Evolutionary conservation across 441 rosid genomes (phyloP).

Genomic region (Hypseocharis bilobata): DNA sequence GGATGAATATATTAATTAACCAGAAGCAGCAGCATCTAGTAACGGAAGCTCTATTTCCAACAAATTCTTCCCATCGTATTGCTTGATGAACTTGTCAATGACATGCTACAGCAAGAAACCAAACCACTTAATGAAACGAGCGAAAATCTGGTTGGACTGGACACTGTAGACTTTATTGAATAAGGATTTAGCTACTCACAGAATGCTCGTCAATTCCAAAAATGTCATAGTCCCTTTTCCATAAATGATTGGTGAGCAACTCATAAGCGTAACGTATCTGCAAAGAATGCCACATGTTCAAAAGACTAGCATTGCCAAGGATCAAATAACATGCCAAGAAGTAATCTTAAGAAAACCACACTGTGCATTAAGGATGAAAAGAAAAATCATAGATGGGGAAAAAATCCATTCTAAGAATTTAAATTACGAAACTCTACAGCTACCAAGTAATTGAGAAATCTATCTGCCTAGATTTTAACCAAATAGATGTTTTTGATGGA

Average conservation of each 20-base stretch:
- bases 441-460: not conserved
- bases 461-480: not conserved
- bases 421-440: not conserved
- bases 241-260: constrained; percentile 52
- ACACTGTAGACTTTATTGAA: not conserved
- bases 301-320: constrained; percentile 7
- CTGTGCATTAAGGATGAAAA: not conserved
- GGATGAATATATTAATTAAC: constrained; percentile 31
- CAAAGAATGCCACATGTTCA: constrained; percentile 17
- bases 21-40: constrained; percentile 42
- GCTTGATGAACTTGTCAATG: constrained; percentile 37
- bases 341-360: not conserved
- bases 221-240: constrained; percentile 80
- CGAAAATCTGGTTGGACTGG: not conserved
- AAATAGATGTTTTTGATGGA: not conserved
- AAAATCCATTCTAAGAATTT: too few relatives aligned
- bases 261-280: constrained; percentile 83
- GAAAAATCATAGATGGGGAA: not conserved
- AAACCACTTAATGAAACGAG: constrained; percentile 15
- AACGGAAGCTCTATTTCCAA: constrained; percentile 54
- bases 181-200: constrained; percentile 41
- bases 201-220: constrained; percentile 69
- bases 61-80: constrained; percentile 40
- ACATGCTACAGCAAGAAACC: constrained; percentile 44
- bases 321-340: not conserved